Conservation (phyloP, 129 eudicot genomes). For the Centella asiatica region DNA sequence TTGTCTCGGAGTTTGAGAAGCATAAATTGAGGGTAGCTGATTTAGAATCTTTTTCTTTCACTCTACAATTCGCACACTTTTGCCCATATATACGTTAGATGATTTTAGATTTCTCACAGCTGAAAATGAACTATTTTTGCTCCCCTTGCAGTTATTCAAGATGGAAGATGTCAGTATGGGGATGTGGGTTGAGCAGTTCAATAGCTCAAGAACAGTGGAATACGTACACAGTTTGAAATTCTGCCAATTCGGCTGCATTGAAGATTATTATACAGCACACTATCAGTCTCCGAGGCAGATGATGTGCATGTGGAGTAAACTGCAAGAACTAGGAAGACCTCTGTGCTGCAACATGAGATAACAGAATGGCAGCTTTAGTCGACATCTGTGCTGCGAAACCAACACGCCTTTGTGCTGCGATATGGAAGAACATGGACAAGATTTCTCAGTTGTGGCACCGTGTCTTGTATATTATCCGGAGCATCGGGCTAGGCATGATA, state of each 20-base stretch:
- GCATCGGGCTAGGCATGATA: neutral
- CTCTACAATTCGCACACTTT: neutral
- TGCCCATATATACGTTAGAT: neutral
- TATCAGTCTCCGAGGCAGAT: conserved; percentile 49
- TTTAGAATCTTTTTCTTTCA: neutral
- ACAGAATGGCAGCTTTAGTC: neutral
- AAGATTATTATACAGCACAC: conserved; percentile 35
- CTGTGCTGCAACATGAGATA: conserved; percentile 21
- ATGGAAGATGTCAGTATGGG: conserved; percentile 51
- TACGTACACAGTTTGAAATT: conserved; percentile 45
- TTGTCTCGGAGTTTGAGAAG: conserved; percentile 62
- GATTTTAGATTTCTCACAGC: neutral
- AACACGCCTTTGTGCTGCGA: neutral
- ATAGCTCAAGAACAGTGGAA: conserved; percentile 26
- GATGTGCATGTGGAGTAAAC: conserved; percentile 39
- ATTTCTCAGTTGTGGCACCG: neutral
- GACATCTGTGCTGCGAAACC: too few species aligned
- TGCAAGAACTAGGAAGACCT: conserved; percentile 12
- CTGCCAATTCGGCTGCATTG: conserved; percentile 43
- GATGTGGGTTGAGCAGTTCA: conserved; percentile 38
- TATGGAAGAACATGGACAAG: neutral
- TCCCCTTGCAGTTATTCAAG: conserved; percentile 36
- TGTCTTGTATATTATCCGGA: conserved; percentile 1
- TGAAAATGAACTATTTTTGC: neutral
- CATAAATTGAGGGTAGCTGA: conserved; percentile 55